Base-by-base conservation (phyloP, 352 stramenopile species). In the Blastocystis sp. region DNA sequence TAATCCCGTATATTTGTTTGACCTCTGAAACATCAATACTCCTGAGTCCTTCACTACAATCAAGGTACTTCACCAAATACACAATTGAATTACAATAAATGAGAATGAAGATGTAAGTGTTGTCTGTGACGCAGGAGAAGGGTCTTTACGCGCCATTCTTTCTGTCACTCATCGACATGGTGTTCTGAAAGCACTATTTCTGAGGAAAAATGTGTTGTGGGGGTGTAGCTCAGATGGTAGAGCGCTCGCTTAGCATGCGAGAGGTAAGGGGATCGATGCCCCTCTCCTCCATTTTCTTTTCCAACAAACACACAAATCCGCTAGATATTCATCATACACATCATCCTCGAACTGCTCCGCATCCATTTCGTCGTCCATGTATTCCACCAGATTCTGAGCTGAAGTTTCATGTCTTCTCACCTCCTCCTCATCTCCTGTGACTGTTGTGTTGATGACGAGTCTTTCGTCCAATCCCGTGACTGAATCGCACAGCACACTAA, bases 141-240 rank as follows among this genome's bases (percentile, higher is more conserved):
- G 2, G 11, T 59, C 20, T n/a, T 59, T 2, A 59, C 13, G 13
- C 50, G 13, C 50, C 50, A 59, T 59, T 59, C 20, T 59, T n/a
- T 59, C 0, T 3, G 13, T 2, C 1, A 2, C 2, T 59, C 13
- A 1, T 2, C 0, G 3, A 3, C 1, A 59, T 59, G 20, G 2
- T 59, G 3, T 59, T n/a, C 20, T 59, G 11, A 59, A 59, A 59
- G 13, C 13, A n/a, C 11, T 59, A n/a, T 13, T 59, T 13, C 3
- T 59, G 20, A 59, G 29, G 1, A 2, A 3, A 13, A 59, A n/a
- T 1, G 1, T 2, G 13, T 59, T 59, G 50, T n/a, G 77, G 77
- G 77, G 62, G 77, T 88, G 62, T 88, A 88, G 77, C 77, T 88
- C 77, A 88, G 66, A 88, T 88, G 77, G 77, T 88, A 88, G 77